Percentiles rank a stretch among this genome's conserved stretches.
phyloP scores from a whole-genome alignment of 352 stramenopile species.

The Globisporangium abappressorium region DNA sequence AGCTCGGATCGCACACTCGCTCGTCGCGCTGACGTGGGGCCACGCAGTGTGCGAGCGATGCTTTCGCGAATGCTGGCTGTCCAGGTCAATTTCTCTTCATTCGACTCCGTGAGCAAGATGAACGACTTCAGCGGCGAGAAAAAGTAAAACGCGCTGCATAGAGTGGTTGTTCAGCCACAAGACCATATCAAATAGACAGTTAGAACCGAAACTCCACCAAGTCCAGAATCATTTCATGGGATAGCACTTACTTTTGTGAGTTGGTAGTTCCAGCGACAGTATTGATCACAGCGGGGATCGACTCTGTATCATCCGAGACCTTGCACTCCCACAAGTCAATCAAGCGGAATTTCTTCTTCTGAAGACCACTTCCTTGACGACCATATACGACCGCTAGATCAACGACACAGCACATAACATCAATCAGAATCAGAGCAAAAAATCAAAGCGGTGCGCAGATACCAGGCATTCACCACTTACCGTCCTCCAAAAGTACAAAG shows the following conservation, averaged over 20 bases:
- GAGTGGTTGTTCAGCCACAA: not conserved
- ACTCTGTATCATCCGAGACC: constrained; percentile 63
- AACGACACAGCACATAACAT: not conserved
- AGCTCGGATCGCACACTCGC: constrained; percentile 61
- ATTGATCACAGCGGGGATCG: constrained; percentile 70
- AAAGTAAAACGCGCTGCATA: constrained; percentile 75
- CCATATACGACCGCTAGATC: constrained; percentile 68
- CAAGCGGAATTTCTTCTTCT: constrained; percentile 83
- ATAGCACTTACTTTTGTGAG: constrained; percentile 53
- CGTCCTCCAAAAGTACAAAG: constrained; percentile 79
- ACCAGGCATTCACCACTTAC: constrained; percentile 31
- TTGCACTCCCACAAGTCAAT: constrained; percentile 81
- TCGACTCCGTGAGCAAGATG: constrained; percentile 67
- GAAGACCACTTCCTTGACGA: constrained; percentile 41
- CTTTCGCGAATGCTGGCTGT: constrained; percentile 59
- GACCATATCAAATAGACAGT: not conserved
- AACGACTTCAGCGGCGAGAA: constrained; percentile 87
- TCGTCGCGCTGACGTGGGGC: constrained; percentile 41
- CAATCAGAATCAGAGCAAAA: not conserved
- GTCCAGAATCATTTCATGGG: not conserved
- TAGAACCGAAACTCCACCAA: not conserved
- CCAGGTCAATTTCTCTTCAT: constrained; percentile 63
- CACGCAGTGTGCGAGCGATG: constrained; percentile 55
- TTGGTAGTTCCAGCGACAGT: constrained; percentile 36
- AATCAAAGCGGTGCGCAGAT: not conserved